Evolutionary conservation across 164 flowering plant genomes (phyloP).

Genomic region (Vitis cinerea): DNA sequence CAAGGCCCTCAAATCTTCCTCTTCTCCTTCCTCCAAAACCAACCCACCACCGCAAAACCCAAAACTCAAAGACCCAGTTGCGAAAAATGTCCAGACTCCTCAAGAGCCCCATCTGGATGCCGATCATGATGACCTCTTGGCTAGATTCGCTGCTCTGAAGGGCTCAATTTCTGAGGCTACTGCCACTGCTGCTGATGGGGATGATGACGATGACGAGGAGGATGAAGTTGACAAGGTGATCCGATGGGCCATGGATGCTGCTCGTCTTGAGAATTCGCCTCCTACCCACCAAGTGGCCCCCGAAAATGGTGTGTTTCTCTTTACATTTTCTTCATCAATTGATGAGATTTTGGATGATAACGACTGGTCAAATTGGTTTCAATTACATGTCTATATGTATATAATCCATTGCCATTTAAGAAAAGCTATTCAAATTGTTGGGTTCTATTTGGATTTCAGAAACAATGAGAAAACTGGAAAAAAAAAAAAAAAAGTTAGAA

Average conservation of each 20-base stretch:
- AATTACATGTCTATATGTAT: no score
- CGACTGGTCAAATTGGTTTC: not conserved
- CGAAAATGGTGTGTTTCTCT: not conserved
- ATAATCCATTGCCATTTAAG: no score
- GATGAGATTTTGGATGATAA: not conserved
- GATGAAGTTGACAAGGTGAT: constrained; percentile 74
- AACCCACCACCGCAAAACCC: not conserved
- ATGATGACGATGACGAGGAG: constrained; percentile 38
- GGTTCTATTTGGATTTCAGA: no score
- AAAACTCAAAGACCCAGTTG: not conserved
- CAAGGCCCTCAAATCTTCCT: constrained; percentile 49
- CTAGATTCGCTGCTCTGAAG: constrained; percentile 68
- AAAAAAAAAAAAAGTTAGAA: no score
- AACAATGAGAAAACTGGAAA: no score
- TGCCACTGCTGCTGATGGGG: constrained; percentile 7
- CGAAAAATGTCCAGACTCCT: not conserved
- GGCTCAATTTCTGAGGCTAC: constrained; percentile 28
- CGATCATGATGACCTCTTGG: constrained; percentile 38
- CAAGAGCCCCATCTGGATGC: not conserved
- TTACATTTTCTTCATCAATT: no score
- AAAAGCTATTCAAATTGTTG: no score
- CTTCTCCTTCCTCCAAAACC: not conserved
- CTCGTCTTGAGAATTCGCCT: constrained; percentile 75
- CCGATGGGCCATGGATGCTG: constrained; percentile 81
- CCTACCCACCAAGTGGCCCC: constrained; percentile 33